Base-by-base conservation (phyloP, 2,329 filamentous ascomycete species). In the Trichoderma cornu-damae region DNA sequence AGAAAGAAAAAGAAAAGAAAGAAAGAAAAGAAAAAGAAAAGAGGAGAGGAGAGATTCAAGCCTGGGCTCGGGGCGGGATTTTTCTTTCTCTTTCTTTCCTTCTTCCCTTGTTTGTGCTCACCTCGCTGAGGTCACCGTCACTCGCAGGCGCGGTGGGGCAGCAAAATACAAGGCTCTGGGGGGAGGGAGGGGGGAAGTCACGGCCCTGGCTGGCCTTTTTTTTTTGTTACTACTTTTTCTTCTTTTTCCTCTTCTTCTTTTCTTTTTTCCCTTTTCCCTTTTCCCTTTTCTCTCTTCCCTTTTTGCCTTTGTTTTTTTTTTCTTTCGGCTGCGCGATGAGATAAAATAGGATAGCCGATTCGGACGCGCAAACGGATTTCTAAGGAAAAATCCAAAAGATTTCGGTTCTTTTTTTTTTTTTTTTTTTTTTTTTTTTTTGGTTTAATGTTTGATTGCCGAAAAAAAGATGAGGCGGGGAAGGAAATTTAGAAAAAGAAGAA, bases 91-190 rank as follows among this genome's bases (percentile, higher is more conserved):
- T n/a, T n/a, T n/a, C n/a, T n/a, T n/a, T n/a, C n/a, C n/a, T n/a
- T n/a, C n/a, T n/a, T n/a, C n/a, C n/a, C n/a, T n/a, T n/a, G n/a
- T n/a, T 30, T 56, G 54, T 46, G 57, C 58, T 57, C 53, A 59
- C 58, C 58, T 59, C 35, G 58, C 44, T 52, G 43, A 57, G 55
- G 58, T 57, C 58, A 54, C 51, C 46, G 58, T 57, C 44, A 56
- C 55, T 52, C 34, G 44, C 48, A 50, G 34, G 30, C 37, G 53
- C 51, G 48, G 58, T 59, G 58, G 58, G 58, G 58, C 58, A 42
- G 28, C 24, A 37, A n/a, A 32, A 47, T 59, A 32, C 52, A 59
- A 35, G 58, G 47, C 58, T 51, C 34, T n/a, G n/a, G n/a, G n/a
- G n/a, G n/a, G n/a, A n/a, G n/a, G n/a, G n/a, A n/a, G n/a, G n/a